These are phyloP conservation scores for Neurospora africana DNA, from an alignment of 495 filamentous ascomycete genomes.

Conservation along the genomic window DNA sequence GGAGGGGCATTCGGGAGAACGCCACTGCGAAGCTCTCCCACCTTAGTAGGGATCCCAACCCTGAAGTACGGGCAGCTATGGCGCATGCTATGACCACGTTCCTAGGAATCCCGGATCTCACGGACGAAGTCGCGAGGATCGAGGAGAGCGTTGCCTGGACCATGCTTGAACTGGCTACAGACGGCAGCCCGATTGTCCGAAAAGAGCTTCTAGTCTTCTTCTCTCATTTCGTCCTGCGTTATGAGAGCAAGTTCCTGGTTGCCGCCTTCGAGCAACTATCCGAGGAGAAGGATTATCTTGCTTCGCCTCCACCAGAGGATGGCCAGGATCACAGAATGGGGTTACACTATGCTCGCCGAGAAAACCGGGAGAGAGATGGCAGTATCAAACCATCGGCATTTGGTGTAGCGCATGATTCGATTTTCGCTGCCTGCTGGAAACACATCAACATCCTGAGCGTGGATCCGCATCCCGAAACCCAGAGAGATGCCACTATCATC, in stretches of 20 bases:
- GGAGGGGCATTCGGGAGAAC: conserved; percentile 75
- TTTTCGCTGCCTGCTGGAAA: conserved; percentile 89
- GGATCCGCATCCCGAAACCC: conserved; percentile 89
- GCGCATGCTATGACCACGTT: conserved; percentile 88
- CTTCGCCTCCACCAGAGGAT: conserved; percentile 39
- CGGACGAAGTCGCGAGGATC: conserved; percentile 77
- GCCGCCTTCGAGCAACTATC: conserved; percentile 83
- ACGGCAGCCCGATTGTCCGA: conserved; percentile 85
- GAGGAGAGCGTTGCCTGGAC: conserved; percentile 82
- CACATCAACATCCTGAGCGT: conserved; percentile 82
- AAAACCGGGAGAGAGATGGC: conserved; percentile 40
- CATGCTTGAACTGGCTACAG: conserved; percentile 74
- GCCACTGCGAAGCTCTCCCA: conserved; percentile 70
- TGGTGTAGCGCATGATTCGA: conserved; percentile 69
- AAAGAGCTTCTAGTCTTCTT: conserved; percentile 91
- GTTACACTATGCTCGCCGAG: conserved; percentile 38
- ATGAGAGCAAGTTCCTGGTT: conserved; percentile 86
- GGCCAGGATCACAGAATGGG: conserved; percentile 46
- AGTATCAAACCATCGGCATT: conserved; percentile 37
- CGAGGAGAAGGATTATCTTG: conserved; percentile 65
- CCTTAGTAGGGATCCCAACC: conserved; percentile 75
- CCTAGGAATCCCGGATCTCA: conserved; percentile 85
- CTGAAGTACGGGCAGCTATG: conserved; percentile 92
- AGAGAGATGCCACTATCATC: conserved; percentile 67
- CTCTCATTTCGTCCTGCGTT: conserved; percentile 80